These are phyloP conservation scores for Diaporthe sp. DNA, from an alignment of 2,329 filamentous ascomycete genomes.

Conservation along the genomic window DNA sequence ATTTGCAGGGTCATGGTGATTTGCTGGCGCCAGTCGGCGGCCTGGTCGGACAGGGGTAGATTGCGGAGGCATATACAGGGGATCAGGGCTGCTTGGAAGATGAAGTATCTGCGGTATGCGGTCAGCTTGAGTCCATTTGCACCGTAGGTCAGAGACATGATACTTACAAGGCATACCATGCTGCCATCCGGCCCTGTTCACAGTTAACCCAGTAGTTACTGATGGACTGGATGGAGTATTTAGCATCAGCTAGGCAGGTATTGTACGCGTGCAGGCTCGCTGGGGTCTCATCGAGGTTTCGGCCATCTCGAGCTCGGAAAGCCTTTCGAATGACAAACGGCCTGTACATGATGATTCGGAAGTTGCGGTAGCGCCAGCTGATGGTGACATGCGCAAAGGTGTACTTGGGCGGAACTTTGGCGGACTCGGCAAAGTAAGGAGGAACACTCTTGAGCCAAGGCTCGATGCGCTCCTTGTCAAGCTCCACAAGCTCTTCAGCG, in stretches of 20 bases:
- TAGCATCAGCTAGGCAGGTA: constrained; percentile 57
- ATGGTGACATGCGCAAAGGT: constrained; percentile 57
- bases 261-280: constrained; percentile 48
- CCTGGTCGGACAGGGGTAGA: constrained; percentile 52
- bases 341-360: constrained; percentile 62
- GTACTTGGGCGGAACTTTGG: constrained; percentile 52
- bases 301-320: constrained; percentile 45
- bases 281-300: constrained; percentile 39
- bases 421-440: constrained; percentile 52
- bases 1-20: constrained; percentile 54
- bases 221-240: constrained; percentile 56
- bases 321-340: constrained; percentile 59
- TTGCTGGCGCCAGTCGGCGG: constrained; percentile 57
- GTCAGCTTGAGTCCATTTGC: neutral
- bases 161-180: constrained; percentile 58
- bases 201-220: constrained; percentile 53
- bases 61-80: constrained; percentile 62
- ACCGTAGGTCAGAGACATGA: neutral
- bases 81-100: constrained; percentile 64
- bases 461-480: constrained; percentile 56
- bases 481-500: constrained; percentile 55
- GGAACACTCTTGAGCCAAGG: constrained; percentile 55
- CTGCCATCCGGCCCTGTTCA: constrained; percentile 55
- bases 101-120: constrained; percentile 53
- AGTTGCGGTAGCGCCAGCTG: constrained; percentile 59